These are phyloP conservation scores for Aquilaria agallochum DNA, from an alignment of 441 rosid species.

Conservation along the genomic window DNA sequence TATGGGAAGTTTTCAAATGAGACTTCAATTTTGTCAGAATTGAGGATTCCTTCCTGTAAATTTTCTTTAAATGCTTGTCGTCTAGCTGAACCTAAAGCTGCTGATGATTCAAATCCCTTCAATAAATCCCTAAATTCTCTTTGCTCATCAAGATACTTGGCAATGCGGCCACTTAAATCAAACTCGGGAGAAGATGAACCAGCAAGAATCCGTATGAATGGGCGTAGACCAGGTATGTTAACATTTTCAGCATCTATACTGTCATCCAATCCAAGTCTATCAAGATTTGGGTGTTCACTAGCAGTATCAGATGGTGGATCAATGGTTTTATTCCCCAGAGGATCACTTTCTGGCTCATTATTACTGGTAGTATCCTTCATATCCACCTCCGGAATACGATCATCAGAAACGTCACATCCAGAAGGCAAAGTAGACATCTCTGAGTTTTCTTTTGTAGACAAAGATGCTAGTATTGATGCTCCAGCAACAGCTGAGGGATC, in stretches of 20 bases:
- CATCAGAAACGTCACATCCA: constrained; percentile 45
- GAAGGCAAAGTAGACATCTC: constrained; percentile 57
- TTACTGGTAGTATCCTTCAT: constrained; percentile 64
- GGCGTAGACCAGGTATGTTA: constrained; percentile 37
- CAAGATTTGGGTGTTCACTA: constrained; percentile 49
- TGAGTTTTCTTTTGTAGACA: constrained; percentile 63
- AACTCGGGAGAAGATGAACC: constrained; percentile 55
- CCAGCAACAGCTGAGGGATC: constrained; percentile 85
- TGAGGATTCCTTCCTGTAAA: constrained; percentile 65
- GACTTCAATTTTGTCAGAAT: constrained; percentile 63
- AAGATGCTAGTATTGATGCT: constrained; percentile 93
- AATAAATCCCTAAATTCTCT: constrained; percentile 50
- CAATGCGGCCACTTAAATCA: constrained; percentile 49
- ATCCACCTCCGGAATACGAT: constrained; percentile 54
- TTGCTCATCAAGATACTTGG: constrained; percentile 61
- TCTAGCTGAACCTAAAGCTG: constrained; percentile 52
- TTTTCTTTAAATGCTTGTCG: constrained; percentile 72
- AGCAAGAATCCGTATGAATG: constrained; percentile 58
- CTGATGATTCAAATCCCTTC: constrained; percentile 46
- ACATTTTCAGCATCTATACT: constrained; percentile 47
- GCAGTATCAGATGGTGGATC: constrained; percentile 49
- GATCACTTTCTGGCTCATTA: constrained; percentile 45
- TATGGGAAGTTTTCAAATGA: constrained; percentile 90
- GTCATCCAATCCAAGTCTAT: constrained; percentile 50
- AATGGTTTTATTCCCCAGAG: constrained; percentile 50